These are phyloP conservation scores for Batkoa obscura DNA, from an alignment of 371 early-diverging fungal species.

Conservation along the genomic window DNA sequence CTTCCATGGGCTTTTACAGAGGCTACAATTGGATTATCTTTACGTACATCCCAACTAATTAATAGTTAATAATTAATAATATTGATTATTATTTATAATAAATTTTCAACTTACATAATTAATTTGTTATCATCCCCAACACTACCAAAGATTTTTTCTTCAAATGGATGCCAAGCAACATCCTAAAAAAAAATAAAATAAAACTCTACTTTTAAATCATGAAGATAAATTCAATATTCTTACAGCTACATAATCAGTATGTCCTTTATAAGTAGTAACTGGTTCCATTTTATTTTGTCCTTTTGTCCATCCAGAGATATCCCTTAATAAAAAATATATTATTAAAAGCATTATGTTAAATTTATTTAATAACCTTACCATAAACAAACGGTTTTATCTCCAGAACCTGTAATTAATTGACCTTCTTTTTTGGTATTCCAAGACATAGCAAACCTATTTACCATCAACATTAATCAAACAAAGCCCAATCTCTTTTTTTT, in stretches of 20 bases:
- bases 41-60: conserved; percentile 46
- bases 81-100: too few relatives aligned
- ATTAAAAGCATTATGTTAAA: not conserved
- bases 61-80: not conserved
- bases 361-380: conserved; percentile 33
- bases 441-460: conserved; percentile 46
- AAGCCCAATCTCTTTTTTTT: too few relatives aligned
- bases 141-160: conserved; percentile 73
- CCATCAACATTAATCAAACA: too few relatives aligned
- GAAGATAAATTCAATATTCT: not conserved
- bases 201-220: too few relatives aligned
- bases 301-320: conserved; percentile 42
- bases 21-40: conserved; percentile 31
- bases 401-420: conserved; percentile 65
- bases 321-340: conserved; percentile 19
- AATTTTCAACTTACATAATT: conserved; percentile 56
- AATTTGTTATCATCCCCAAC: conserved; percentile 90
- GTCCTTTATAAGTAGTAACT: conserved; percentile 49
- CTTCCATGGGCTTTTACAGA: conserved; percentile 67
- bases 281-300: conserved; percentile 55
- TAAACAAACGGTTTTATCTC: conserved; percentile 68
- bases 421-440: conserved; percentile 47
- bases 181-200: conserved; percentile 30
- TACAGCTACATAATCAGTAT: conserved; percentile 80
- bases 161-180: conserved; percentile 73